Base-by-base conservation (phyloP, 1,139 yeast species). In the Magnusiomyces sp. region DNA sequence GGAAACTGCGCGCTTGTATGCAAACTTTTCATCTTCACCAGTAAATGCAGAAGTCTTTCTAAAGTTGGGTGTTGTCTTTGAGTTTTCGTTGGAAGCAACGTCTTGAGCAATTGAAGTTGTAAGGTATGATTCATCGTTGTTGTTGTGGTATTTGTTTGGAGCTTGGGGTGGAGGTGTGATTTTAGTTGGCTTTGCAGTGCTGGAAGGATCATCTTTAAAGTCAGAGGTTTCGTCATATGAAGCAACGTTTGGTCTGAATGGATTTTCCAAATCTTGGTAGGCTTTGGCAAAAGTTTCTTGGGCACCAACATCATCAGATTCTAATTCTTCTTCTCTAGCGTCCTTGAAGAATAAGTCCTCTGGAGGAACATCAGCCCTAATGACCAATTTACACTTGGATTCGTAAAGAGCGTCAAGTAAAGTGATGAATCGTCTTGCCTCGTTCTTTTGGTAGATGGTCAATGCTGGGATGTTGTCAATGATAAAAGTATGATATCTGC, bases 21-120 rank as follows among this genome's bases (percentile, higher is more conserved):
- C 89, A 67, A 83, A 83, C 64, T 75, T 76, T 61, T 83, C 90
- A 63, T 83, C 90, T 58, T 83, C 89, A 31, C 92, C 90, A 0
- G 88, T 83, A 58, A 83, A 83, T 2, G 81, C 81, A 17, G 71
- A 69, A 13, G 74, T 62, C 47, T 79, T 72, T 17, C 75, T 71
- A 58, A 73, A 80, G 58, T 79, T 73, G 9, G 53, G 50, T 45
- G 43, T 42, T 45, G 46, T 29, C 36, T 48, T 11, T 29, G 41
- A 5, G 43, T 34, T 1, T 39, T 37, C 16, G 31, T 49, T 47
- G 2, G 49, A 46, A 13, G 54, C 50, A 37, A 47, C 50, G 16
- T 44, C 46, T 19, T 36, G 32, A 11, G 14, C 23, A 10, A 43
- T 31, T 2, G 42, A 19, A 16, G 20, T 33, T 1, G 51, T 43